phyloP scores from a whole-genome alignment of 1,284 basidiomycete genomes.

The Schizopora paradoxa region DNA sequence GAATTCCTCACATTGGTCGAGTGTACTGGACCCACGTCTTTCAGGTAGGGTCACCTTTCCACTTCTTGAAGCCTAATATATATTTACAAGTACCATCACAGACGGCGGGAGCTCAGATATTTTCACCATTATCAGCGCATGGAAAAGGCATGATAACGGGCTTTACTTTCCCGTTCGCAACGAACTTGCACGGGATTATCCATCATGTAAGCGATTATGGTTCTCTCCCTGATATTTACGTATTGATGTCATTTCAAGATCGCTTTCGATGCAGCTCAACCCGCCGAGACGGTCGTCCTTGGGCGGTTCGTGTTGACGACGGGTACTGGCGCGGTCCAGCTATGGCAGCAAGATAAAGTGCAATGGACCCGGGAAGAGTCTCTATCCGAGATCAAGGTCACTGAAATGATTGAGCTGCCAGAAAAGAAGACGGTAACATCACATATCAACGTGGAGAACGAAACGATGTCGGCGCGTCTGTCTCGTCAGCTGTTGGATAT shows the following conservation, averaged over 20 bases:
- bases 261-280: constrained; percentile 48
- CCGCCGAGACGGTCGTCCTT: constrained; percentile 36
- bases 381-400: constrained; percentile 59
- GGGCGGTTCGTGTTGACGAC: constrained; percentile 62
- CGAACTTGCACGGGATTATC: constrained; percentile 66
- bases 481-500: constrained; percentile 58
- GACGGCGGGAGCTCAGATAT: constrained; percentile 53
- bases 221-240: constrained; percentile 12
- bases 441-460: constrained; percentile 38
- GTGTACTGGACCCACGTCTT: constrained; percentile 66
- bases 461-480: constrained; percentile 54
- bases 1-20: constrained; percentile 59
- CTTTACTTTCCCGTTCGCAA: constrained; percentile 70
- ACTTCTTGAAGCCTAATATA: constrained; percentile 3
- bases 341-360: constrained; percentile 60
- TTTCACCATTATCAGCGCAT: constrained; percentile 47
- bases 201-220: constrained; percentile 45
- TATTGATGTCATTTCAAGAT: constrained; percentile 35
- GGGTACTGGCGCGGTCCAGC: constrained; percentile 73
- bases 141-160: constrained; percentile 57
- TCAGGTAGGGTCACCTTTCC: constrained; percentile 38
- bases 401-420: constrained; percentile 76
- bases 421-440: constrained; percentile 50
- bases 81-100: constrained; percentile 18
- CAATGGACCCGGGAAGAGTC: constrained; percentile 85